These are phyloP conservation scores for Colletotrichum tamarilloi DNA, from an alignment of 2,329 filamentous ascomycete species.

Conservation along the genomic window DNA sequence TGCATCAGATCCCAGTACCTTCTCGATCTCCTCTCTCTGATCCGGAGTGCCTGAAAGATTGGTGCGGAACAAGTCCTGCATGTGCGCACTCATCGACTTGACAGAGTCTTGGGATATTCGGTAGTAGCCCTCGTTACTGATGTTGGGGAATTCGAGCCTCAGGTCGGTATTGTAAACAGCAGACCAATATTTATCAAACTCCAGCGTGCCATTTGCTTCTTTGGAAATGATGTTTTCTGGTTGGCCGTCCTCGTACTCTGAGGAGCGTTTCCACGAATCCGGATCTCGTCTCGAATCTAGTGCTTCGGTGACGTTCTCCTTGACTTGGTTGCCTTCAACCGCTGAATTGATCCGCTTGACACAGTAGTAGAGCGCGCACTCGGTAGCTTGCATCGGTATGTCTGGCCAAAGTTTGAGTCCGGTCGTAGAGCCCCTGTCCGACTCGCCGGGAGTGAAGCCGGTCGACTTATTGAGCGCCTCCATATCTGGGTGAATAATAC, in stretches of 20 bases:
- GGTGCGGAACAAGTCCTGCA: slow-evolving; percentile 1
- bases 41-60: neutral
- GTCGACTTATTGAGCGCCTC: neutral
- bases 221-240: neutral
- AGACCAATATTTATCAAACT: slow-evolving; percentile 12
- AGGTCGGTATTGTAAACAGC: neutral
- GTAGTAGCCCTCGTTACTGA: neutral
- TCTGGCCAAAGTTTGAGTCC: slow-evolving; percentile 2
- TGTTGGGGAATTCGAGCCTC: neutral
- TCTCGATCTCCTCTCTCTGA: neutral
- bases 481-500: slow-evolving; percentile 4
- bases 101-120: neutral
- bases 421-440: neutral
- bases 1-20: neutral
- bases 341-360: neutral
- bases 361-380: slow-evolving; percentile 22
- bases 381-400: slow-evolving; percentile 3
- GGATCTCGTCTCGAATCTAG: neutral
- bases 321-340: neutral
- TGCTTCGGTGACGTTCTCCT: neutral
- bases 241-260: neutral
- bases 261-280: neutral
- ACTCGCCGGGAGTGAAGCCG: neutral
- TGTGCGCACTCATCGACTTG: slow-evolving; percentile 4
- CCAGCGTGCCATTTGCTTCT: neutral